phyloP scores from a whole-genome alignment of 2,329 filamentous ascomycete genomes.

The Aureobasidium sp. region DNA sequence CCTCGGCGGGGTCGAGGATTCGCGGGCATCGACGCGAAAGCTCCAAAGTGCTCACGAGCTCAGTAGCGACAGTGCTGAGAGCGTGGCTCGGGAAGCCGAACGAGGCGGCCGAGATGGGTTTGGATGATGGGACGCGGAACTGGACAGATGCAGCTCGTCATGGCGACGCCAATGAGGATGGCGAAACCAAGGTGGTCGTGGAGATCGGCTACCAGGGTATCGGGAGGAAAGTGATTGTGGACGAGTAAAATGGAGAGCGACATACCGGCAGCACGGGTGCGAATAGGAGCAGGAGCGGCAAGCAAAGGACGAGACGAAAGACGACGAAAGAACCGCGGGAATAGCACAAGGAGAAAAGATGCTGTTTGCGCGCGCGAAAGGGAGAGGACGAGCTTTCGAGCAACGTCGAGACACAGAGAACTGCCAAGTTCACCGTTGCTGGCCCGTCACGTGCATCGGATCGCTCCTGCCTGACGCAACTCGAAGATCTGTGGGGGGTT shows the following conservation, averaged over 20 bases:
- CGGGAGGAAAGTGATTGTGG: constrained; percentile 4
- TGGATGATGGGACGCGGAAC: not conserved
- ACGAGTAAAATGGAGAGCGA: constrained; percentile 1
- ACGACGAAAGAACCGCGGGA: constrained; percentile 15
- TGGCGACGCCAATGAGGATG: constrained; percentile 5
- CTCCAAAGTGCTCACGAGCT: not conserved
- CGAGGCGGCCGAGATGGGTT: not conserved
- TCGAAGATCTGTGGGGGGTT: not conserved
- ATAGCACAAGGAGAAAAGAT: constrained; percentile 15
- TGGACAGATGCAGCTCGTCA: constrained; percentile 8
- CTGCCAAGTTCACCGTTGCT: constrained; percentile 13
- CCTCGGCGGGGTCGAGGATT: constrained; percentile 11
- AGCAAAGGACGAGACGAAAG: constrained; percentile 15
- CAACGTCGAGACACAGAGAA: constrained; percentile 10
- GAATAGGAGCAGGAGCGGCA: constrained; percentile 3
- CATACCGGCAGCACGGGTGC: constrained; percentile 15
- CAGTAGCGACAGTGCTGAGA: not conserved
- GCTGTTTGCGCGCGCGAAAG: constrained; percentile 16
- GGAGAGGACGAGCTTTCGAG: constrained; percentile 14
- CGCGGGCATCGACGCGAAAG: constrained; percentile 11
- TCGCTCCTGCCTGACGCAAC: constrained; percentile 14
- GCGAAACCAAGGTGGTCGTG: constrained; percentile 6
- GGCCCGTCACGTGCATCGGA: not conserved
- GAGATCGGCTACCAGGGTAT: constrained; percentile 14
- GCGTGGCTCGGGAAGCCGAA: not conserved